Evolutionary conservation across 176 grass and related monocot species (phyloP).

Genomic region (Urochloa ruziziensis): DNA sequence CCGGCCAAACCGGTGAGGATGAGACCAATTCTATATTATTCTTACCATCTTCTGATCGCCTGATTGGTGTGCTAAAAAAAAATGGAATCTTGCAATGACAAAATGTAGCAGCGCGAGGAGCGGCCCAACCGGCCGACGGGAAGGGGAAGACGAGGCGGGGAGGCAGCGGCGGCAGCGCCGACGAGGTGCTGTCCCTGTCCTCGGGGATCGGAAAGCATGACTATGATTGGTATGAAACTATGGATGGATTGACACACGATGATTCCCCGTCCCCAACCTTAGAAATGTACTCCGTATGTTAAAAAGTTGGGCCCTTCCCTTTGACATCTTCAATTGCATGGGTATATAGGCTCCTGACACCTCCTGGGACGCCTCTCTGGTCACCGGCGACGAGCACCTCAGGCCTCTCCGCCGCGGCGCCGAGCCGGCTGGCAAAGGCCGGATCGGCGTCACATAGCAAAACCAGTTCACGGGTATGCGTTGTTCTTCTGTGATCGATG

Average conservation of each 20-base stretch:
- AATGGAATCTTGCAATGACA: neutral
- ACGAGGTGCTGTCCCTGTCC: neutral
- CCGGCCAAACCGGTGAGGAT: constrained; percentile 1
- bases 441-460: neutral
- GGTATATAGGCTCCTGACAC: constrained; percentile 26
- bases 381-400: constrained; percentile 3
- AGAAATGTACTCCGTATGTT: neutral
- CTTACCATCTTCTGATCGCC: neutral
- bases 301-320: neutral
- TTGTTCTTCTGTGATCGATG: neutral
- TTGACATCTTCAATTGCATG: neutral
- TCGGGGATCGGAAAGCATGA: constrained; percentile 25
- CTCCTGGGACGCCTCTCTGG: constrained; percentile 18
- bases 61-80: neutral
- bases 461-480: constrained; percentile 16
- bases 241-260: neutral
- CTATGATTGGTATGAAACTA: constrained; percentile 29
- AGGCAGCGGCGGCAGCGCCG: neutral
- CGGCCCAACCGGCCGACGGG: neutral
- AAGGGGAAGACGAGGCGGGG: neutral
- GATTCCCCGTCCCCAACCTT: neutral
- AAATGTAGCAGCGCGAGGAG: neutral
- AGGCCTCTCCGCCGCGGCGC: neutral
- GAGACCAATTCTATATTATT: neutral
- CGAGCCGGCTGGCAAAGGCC: neutral